Evolutionary conservation across 1,139 yeast species (phyloP).

Genomic region (Scheffersomyces titani): DNA sequence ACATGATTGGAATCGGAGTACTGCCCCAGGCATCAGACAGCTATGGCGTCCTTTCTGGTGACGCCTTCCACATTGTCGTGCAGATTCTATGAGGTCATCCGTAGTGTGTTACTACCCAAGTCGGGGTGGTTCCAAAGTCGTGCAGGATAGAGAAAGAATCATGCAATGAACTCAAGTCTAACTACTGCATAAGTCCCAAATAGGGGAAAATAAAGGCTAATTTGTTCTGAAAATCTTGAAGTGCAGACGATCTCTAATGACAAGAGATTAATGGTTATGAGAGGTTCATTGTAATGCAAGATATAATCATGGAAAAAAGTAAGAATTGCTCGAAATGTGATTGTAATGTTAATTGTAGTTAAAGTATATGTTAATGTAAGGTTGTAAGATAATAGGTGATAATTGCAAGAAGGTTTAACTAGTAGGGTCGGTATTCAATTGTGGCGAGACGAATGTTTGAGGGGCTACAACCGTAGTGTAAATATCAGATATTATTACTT

Average conservation of each 20-base stretch:
- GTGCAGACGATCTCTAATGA: not conserved
- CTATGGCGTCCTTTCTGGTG: not conserved
- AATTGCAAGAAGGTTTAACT: not conserved
- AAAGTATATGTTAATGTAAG: not conserved
- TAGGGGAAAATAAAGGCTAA: not conserved
- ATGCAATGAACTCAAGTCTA: not conserved
- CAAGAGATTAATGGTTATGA: not conserved
- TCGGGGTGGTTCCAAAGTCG: not conserved
- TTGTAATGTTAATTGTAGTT: not conserved
- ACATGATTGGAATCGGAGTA: conserved; percentile 4
- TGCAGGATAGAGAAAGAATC: not conserved
- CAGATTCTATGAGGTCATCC: not conserved
- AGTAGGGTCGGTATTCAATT: not conserved
- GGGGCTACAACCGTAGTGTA: not conserved
- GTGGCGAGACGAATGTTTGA: no score
- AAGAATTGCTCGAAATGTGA: not conserved
- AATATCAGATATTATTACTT: not conserved
- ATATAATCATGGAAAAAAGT: not conserved
- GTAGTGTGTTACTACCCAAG: not conserved
- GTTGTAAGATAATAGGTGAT: not conserved
- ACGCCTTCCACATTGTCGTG: not conserved
- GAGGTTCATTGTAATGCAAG: not conserved
- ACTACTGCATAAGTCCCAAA: not conserved
- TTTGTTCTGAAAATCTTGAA: not conserved
- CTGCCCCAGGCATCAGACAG: not conserved